Evolutionary conservation across 495 filamentous ascomycete genomes (phyloP).

Genomic region (Tetracladium marchalianum): DNA sequence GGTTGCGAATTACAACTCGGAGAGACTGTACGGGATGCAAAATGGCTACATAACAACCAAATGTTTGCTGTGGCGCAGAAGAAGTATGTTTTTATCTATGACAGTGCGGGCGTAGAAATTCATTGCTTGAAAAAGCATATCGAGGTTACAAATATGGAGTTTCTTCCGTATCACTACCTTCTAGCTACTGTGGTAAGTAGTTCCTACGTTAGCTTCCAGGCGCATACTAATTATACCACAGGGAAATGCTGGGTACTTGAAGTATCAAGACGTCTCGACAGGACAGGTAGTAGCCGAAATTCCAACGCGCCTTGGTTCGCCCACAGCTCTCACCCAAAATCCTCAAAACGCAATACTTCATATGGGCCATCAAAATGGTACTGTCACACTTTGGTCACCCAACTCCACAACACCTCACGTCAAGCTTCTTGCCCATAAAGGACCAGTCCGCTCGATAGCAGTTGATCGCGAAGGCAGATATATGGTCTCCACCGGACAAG

Average conservation of each 20-base stretch:
- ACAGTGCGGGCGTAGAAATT: slow-evolving; percentile 75
- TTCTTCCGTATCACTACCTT: slow-evolving; percentile 92
- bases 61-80: slow-evolving; percentile 97
- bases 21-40: slow-evolving; percentile 81
- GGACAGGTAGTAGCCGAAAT: slow-evolving; percentile 77
- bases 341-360: slow-evolving; percentile 85
- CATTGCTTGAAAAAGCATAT: slow-evolving; percentile 84
- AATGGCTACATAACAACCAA: slow-evolving; percentile 93
- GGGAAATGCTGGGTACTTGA: slow-evolving; percentile 76
- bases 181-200: slow-evolving; percentile 70
- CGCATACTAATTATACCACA: slow-evolving; percentile 25
- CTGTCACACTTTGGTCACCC: slow-evolving; percentile 92
- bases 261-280: slow-evolving; percentile 92
- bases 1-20: slow-evolving; percentile 83
- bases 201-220: not conserved
- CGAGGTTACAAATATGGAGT: slow-evolving; percentile 92
- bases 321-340: slow-evolving; percentile 79
- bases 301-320: slow-evolving; percentile 71
- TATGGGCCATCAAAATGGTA: slow-evolving; percentile 87
- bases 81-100: slow-evolving; percentile 94
- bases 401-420: slow-evolving; percentile 79
- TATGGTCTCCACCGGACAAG: slow-evolving; percentile 91
- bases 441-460: slow-evolving; percentile 80
- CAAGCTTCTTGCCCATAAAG: slow-evolving; percentile 87
- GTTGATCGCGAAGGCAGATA: slow-evolving; percentile 86